Base-by-base conservation (phyloP, 176 grass and related monocot species). In the Phragmites australis region DNA sequence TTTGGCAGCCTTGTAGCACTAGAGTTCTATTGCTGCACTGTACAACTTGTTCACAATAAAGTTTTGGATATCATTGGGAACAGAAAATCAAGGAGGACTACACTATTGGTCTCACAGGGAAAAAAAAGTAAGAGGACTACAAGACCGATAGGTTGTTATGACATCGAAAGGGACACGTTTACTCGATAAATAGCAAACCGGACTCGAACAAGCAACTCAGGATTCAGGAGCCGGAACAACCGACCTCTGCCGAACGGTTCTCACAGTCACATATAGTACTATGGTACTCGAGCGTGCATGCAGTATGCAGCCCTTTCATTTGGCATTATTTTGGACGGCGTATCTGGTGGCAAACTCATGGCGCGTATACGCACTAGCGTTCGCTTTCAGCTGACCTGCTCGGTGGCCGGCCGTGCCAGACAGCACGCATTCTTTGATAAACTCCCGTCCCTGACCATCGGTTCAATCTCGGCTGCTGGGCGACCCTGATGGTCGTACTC, bases 381-480 rank as follows among this genome's bases (percentile, higher is more conserved):
- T 52, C 13, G 65, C 17, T 23, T 43, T 30, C 54, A 10, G 41
- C 45, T 71, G 68, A 49, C 26, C 77, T 16, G 67, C 68, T 34
- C 44, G 23, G 48, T 16, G 25, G 56, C 55, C 22, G 25, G 56
- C 14, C 68, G 48, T 18, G 25, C 19, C 17, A 1, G 32, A 31
- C 47, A 65, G 76, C 68, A 23, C 21, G 44, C 32, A 21, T 17
- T 10, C 11, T 40, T 56, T 68, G 77, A 80, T 65, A 37, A 19
- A 41, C 30, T 43, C 14, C 15, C 29, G 8, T 53, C 32, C 39
- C 10, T 1, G 3, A 39, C 59, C 19, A 30, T 30, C 42, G 13
- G 58, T 83, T 81, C 69, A 77, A 87, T 27, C 34, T 43, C 66
- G 80, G 86, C 47, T 1, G 86, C 39, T 53, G 74, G 82, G 56